Conservation (phyloP, 345 rosid species). For the Salix brachista region DNA sequence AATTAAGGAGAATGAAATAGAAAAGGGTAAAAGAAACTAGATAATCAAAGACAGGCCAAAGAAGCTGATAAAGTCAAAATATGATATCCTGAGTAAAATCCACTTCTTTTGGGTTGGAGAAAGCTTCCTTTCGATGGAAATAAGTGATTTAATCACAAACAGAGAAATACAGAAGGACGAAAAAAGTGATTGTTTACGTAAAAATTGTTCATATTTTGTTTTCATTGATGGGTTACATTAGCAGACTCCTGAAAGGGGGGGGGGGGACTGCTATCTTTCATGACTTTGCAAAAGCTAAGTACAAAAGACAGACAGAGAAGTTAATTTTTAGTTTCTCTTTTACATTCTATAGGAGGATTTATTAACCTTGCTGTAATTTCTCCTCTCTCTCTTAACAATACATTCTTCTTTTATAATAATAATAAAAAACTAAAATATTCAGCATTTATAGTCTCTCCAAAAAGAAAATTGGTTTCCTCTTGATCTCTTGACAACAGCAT, state of each 20-base stretch:
- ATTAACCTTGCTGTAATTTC: background rate
- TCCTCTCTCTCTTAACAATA: background rate
- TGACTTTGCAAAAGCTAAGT: background rate
- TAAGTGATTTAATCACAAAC: background rate
- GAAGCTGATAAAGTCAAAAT: background rate
- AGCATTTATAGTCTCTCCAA: background rate
- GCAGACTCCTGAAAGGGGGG: background rate
- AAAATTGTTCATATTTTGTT: background rate
- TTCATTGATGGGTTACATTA: background rate
- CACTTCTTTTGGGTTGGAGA: background rate
- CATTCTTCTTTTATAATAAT: background rate
- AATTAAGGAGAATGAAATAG: slow-evolving; percentile 5
- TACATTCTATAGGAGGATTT: background rate
- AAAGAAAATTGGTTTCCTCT: background rate
- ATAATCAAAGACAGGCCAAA: background rate
- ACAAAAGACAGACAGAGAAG: background rate
- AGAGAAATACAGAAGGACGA: background rate
- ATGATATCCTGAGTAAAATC: background rate
- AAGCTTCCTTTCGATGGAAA: background rate
- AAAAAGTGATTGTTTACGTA: background rate
- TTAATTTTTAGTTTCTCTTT: background rate
- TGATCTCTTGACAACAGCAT: background rate
- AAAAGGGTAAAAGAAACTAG: background rate
- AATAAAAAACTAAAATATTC: background rate
- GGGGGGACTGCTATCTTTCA: background rate